phyloP scores from a whole-genome alignment of 2,329 filamentous ascomycete species.

The Fusarium duplospermum region DNA sequence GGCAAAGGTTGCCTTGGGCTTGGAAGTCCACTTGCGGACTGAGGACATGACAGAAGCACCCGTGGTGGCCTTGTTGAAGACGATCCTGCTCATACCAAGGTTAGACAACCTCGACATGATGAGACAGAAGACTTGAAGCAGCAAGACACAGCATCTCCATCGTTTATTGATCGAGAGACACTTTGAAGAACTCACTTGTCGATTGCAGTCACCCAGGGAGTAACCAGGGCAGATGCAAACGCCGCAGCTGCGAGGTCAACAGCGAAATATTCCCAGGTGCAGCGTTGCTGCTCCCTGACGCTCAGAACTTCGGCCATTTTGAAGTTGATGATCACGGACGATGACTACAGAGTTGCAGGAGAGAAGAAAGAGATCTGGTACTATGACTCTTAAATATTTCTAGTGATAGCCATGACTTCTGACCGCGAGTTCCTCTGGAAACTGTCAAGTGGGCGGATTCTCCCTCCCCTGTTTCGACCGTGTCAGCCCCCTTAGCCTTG shows the following conservation, averaged over 20 bases:
- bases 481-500: background rate
- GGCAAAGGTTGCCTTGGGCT: conserved; percentile 34
- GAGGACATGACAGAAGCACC: conserved; percentile 37
- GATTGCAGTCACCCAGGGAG: conserved; percentile 44
- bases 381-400: conserved; percentile 30
- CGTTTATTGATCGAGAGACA: background rate
- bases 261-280: conserved; percentile 41
- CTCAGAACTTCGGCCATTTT: conserved; percentile 42
- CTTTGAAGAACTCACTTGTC: conserved; percentile 32
- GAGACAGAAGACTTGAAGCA: background rate
- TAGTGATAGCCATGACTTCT: background rate
- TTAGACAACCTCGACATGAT: conserved; percentile 10
- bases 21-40: conserved; percentile 36
- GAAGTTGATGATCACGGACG: background rate
- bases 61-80: conserved; percentile 41
- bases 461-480: background rate
- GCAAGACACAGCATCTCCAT: background rate
- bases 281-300: conserved; percentile 36
- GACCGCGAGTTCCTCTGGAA: conserved; percentile 17
- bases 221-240: conserved; percentile 40
- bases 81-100: conserved; percentile 10
- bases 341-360: background rate
- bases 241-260: conserved; percentile 38
- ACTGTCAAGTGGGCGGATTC: conserved; percentile 7
- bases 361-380: background rate